A percentile compares a stretch with the other conserved stretches of the same genome.
phyloP scores from a whole-genome alignment of 2,329 filamentous ascomycete genomes.

The Phialemoniopsis sp. region DNA sequence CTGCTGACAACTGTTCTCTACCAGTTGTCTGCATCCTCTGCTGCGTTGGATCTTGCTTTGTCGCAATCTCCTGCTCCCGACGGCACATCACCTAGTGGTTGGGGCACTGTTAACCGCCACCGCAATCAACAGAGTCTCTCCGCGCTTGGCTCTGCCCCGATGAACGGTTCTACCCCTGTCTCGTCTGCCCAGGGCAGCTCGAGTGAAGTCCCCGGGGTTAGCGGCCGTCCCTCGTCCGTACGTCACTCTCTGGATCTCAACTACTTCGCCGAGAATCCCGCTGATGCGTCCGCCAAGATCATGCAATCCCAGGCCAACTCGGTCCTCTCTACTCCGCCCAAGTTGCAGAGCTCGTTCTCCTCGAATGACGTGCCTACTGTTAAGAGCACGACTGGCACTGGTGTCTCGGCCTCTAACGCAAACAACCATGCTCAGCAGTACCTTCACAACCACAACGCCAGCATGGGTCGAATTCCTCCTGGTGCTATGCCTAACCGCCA shows the following conservation, averaged over 20 bases:
- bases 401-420: conserved; percentile 37
- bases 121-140: conserved; percentile 60
- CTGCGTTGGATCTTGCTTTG: conserved; percentile 74
- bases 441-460: conserved; percentile 76
- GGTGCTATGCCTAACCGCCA: conserved; percentile 64
- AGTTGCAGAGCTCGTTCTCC: conserved; percentile 85
- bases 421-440: conserved; percentile 60
- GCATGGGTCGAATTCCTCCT: conserved; percentile 72
- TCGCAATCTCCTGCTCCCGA: conserved; percentile 64
- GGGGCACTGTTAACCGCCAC: conserved; percentile 63
- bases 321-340: conserved; percentile 49
- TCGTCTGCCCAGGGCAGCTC: conserved; percentile 21
- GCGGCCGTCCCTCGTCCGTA: conserved; percentile 41
- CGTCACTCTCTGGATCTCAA: conserved; percentile 50
- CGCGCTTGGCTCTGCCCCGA: conserved; percentile 33
- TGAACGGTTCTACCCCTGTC: conserved; percentile 30
- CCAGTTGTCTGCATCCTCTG: conserved; percentile 75
- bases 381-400: conserved; percentile 60
- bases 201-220: conserved; percentile 41
- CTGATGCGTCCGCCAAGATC: conserved; percentile 43
- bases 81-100: conserved; percentile 36
- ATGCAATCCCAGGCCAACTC: conserved; percentile 44
- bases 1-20: conserved; percentile 5
- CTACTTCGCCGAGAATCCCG: conserved; percentile 40
- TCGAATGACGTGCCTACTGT: conserved; percentile 83